A percentile compares a stretch with the other conserved stretches of the same genome.
These are phyloP conservation scores for Anthracocystis setariae DNA, from an alignment of 1,284 basidiomycete species.

Conservation along the genomic window DNA sequence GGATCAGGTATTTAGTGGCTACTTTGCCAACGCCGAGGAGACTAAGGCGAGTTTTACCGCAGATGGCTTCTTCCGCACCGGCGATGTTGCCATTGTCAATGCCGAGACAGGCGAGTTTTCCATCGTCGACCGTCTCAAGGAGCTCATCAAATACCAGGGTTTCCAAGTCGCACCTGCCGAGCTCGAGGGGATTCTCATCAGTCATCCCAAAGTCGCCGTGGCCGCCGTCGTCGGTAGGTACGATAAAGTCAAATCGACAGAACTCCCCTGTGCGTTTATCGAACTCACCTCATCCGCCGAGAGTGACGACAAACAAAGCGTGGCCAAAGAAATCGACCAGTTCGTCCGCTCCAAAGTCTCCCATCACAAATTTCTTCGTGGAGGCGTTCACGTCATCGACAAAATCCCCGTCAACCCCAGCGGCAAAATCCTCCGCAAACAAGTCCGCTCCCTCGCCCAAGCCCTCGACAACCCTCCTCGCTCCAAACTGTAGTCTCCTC, in stretches of 20 bases:
- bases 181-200: conserved; percentile 53
- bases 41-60: conserved; percentile 76
- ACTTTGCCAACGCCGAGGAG: conserved; percentile 44
- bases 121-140: conserved; percentile 63
- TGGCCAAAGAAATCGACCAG: conserved; percentile 26
- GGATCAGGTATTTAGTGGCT: conserved; percentile 43
- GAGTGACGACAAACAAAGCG: background rate
- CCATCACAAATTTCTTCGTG: conserved; percentile 43
- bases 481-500: conserved; percentile 16
- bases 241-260: conserved; percentile 45
- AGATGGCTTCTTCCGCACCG: conserved; percentile 62
- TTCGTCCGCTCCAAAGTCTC: conserved; percentile 39
- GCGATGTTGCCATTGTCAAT: conserved; percentile 55
- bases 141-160: conserved; percentile 65
- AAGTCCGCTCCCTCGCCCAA: conserved; percentile 22
- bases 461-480: conserved; percentile 12
- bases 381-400: conserved; percentile 40
- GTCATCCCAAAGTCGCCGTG: conserved; percentile 48
- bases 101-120: conserved; percentile 38
- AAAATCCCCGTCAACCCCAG: conserved; percentile 45
- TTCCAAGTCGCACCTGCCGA: conserved; percentile 64
- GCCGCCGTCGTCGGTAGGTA: conserved; percentile 59
- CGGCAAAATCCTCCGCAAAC: conserved; percentile 46
- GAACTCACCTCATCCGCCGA: conserved; percentile 20
- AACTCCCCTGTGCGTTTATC: conserved; percentile 38